Evolutionary conservation across 2,329 filamentous ascomycete genomes (phyloP), one percentile per base, ranked within the genome.

Genomic region (Diaporthe sp.): DNA sequence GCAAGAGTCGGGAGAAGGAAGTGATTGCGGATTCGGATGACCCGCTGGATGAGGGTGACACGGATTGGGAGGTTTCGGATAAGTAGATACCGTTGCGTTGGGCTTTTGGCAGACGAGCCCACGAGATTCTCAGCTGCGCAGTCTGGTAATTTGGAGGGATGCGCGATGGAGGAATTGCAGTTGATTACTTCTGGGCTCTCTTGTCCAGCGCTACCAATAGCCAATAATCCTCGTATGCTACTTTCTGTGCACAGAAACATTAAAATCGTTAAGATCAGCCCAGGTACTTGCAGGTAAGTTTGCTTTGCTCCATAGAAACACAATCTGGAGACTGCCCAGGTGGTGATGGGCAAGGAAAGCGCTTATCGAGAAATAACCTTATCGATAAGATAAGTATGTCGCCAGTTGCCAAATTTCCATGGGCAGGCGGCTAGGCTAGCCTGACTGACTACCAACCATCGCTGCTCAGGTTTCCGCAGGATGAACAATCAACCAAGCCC

Each of bases 321-420:
- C 33, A 38, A 13, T 13, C 55, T 25, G 8, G 12, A 22, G 7
- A 22, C 8, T 35, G n/a, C n/a, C n/a, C n/a, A 2, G 25, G 6
- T 45, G 28, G 19, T 52, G 28, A 17, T 7, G 42, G 19, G 60
- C 13, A 22, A 54, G 64, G 40, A 42, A 38, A 38, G 28, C 7
- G 57, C n/a, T 52, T 52, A 54, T 72, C 40, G 28, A 35, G 5
- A 38, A 38, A n/a, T 12, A 25, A 1, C n/a, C 19, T 64, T 72
- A 72, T 72, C 70, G 70, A 72, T 72, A 72, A 72, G 70, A 42
- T 68, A 68, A 54, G 64, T 4, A 7, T n/a, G 6, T 10, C 45
- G 42, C 17, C 40, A 64, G 58, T 33, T 12, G 69, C 70, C 57
- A 72, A 72, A 72, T 72, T 72, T 72, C 69, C 57, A 72, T 19